Conservation (phyloP, 1,284 basidiomycete genomes). For the Microbotryomycetes sp. region DNA sequence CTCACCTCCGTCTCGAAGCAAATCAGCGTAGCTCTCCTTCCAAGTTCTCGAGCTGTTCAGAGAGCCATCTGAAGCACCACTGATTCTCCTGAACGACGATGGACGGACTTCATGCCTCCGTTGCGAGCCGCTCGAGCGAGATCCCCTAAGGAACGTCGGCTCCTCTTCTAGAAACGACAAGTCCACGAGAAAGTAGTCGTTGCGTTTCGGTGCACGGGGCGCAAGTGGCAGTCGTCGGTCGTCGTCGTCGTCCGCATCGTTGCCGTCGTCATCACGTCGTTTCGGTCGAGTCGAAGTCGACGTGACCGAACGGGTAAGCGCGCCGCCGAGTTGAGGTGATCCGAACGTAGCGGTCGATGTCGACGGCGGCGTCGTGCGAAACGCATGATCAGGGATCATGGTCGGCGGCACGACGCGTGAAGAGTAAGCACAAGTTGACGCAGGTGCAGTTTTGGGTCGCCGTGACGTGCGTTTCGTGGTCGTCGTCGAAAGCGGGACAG, state of each 20-base stretch:
- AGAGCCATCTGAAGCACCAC: not conserved
- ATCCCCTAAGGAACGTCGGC: not conserved
- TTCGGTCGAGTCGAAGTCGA: not conserved
- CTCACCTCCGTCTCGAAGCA: not conserved
- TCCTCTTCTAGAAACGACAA: constrained; percentile 14
- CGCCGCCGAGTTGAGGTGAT: not conserved
- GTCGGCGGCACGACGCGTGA: not conserved
- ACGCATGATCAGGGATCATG: not conserved
- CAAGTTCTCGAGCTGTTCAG: not conserved
- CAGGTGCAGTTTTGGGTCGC: not conserved
- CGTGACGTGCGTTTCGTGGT: not conserved
- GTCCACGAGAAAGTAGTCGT: constrained; percentile 20
- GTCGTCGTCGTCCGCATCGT: not conserved
- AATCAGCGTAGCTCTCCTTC: not conserved
- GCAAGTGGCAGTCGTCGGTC: not conserved
- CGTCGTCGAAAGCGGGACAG: not conserved
- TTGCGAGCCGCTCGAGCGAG: not conserved
- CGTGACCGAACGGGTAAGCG: not conserved
- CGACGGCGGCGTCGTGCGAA: not conserved
- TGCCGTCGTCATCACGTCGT: not conserved
- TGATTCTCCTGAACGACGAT: not conserved
- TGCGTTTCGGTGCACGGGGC: not conserved
- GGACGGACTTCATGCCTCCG: not conserved
- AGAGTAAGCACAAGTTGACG: not conserved
- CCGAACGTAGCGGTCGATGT: not conserved